phyloP scores from a whole-genome alignment of 208 protist genomes.

The Acanthamoeba culbertsoni region DNA sequence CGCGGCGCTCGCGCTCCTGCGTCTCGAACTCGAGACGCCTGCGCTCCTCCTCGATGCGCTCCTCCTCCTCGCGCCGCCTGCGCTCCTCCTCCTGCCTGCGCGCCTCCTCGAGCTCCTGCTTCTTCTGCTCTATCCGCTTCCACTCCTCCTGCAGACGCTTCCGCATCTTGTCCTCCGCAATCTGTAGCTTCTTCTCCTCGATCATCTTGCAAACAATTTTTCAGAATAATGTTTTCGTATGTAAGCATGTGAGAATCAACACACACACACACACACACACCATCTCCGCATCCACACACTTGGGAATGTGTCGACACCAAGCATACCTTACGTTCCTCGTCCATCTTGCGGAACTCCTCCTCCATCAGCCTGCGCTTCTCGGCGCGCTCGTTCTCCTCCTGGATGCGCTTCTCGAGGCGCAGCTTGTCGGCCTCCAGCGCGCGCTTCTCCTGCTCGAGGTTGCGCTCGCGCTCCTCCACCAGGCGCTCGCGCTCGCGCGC shows the following conservation, averaged over 20 bases:
- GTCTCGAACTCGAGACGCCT: background rate
- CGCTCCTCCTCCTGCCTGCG: conserved; percentile 6
- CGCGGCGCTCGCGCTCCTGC: background rate
- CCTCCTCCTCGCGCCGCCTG: background rate
- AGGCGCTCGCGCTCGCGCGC: background rate
- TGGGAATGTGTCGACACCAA: background rate
- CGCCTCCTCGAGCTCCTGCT: background rate
- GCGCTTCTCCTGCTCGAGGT: background rate
- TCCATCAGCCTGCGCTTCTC: conserved; percentile 6
- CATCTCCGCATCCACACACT: too few relatives aligned
- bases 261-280: too few relatives aligned
- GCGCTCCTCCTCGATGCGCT: conserved; percentile 15
- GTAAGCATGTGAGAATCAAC: too few relatives aligned
- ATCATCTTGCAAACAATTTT: background rate
- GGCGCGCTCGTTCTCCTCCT: background rate
- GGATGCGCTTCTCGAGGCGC: conserved; percentile 33
- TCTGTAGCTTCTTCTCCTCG: conserved; percentile 41
- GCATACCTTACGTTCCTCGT: background rate
- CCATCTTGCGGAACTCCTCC: conserved; percentile 37
- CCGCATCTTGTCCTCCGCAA: conserved; percentile 20
- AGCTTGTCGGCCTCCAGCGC: conserved; percentile 3
- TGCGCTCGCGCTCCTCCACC: conserved; percentile 32
- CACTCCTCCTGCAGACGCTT: conserved; percentile 42
- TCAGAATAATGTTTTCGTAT: background rate
- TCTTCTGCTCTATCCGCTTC: background rate